A percentile compares a stretch with the other conserved stretches of the same genome.
Conservation (phyloP, 495 filamentous ascomycete species). For the Penicillium silybi region DNA sequence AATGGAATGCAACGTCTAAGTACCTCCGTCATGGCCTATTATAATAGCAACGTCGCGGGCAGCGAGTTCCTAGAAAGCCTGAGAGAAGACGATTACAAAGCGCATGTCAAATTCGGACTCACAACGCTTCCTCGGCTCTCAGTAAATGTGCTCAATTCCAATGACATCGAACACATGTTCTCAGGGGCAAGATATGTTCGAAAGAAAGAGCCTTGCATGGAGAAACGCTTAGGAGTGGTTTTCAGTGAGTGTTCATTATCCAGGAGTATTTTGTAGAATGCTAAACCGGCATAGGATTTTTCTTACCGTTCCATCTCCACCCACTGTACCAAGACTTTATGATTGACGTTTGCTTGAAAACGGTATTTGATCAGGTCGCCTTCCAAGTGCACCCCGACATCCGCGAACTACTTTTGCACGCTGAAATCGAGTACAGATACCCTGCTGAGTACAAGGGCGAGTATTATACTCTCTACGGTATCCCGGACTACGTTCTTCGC, state of each 20-base stretch:
- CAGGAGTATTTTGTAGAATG: neutral
- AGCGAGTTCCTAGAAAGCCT: neutral
- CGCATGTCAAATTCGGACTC: neutral
- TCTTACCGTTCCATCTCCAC: neutral
- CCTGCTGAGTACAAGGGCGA: neutral
- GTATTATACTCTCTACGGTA: neutral
- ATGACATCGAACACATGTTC: neutral
- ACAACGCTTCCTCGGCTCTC: neutral
- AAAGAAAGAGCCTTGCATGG: neutral
- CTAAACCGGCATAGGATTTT: neutral
- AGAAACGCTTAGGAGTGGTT: neutral
- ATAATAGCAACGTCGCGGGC: neutral
- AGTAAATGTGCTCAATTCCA: neutral
- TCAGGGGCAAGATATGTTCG: neutral
- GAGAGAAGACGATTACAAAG: neutral
- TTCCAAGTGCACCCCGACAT: neutral
- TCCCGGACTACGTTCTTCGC: conserved; percentile 5
- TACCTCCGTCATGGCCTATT: neutral
- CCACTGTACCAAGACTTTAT: neutral
- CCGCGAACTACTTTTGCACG: neutral
- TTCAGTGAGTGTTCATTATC: neutral
- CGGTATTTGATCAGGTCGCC: neutral
- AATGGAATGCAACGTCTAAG: neutral
- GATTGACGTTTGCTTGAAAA: neutral
- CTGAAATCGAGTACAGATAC: neutral